Evolutionary conservation across 2,329 filamentous ascomycete species (phyloP).

Genomic region (Colletotrichum shisoi): DNA sequence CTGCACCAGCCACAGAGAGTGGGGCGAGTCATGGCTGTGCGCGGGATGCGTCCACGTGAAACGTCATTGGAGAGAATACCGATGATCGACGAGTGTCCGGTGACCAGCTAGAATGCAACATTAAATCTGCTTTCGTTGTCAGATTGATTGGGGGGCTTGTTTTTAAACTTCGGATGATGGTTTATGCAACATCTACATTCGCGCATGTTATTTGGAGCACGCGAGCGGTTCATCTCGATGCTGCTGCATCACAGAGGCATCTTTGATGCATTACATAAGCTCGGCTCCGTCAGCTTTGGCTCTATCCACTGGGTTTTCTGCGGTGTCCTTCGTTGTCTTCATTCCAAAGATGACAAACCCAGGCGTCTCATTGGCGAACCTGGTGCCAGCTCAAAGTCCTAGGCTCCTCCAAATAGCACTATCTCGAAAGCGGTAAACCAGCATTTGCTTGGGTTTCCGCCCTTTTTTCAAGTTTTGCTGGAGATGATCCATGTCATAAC

Average conservation of each 20-base stretch:
- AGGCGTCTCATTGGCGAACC: conserved; percentile 21
- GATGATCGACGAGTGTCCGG: conserved; percentile 16
- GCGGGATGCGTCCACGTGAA: conserved; percentile 26
- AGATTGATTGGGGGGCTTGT: neutral
- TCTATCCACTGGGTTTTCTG: neutral
- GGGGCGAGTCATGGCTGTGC: conserved; percentile 29
- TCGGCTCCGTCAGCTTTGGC: neutral
- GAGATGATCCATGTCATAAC: conserved; percentile 11
- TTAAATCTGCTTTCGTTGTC: neutral
- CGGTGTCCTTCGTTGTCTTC: neutral
- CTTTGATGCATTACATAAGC: conserved; percentile 13
- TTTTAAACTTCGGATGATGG: conserved; percentile 24
- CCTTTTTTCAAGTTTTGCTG: conserved; percentile 28
- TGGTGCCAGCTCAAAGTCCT: conserved; percentile 10
- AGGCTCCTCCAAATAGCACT: conserved; percentile 4
- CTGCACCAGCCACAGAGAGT: conserved; percentile 25
- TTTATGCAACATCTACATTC: conserved; percentile 15
- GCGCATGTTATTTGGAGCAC: conserved; percentile 14
- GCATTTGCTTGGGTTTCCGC: neutral
- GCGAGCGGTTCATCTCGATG: conserved; percentile 34
- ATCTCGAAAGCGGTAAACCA: conserved; percentile 25
- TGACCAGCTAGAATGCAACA: conserved; percentile 9
- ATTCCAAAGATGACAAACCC: conserved; percentile 31
- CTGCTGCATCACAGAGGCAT: neutral
- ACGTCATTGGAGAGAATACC: conserved; percentile 6